Evolutionary conservation across 2,329 filamentous ascomycete species (phyloP).

Genomic region (Pseudogymnoascus sp.): DNA sequence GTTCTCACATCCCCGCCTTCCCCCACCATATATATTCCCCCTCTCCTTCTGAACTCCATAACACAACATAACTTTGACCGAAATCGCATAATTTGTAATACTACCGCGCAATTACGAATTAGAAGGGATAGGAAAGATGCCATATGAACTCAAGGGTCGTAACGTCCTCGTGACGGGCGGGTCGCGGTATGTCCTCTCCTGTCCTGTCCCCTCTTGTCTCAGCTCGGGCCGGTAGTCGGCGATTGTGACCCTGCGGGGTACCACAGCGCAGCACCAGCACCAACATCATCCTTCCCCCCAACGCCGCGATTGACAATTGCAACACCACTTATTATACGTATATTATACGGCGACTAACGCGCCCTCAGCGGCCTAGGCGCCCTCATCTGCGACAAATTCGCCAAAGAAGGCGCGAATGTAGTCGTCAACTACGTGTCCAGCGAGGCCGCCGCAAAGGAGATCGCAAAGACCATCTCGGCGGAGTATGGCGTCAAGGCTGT

Average conservation of each 20-base stretch:
- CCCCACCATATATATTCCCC: not conserved
- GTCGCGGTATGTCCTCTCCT: slow-evolving; percentile 43
- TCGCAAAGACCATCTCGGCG: slow-evolving; percentile 42
- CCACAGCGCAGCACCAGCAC: no score
- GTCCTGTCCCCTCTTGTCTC: not conserved
- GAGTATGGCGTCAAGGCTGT: slow-evolving; percentile 46
- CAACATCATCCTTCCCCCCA: not conserved
- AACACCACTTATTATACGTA: not conserved
- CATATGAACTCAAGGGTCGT: slow-evolving; percentile 52
- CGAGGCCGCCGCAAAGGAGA: slow-evolving; percentile 45
- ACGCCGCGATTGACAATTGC: not conserved
- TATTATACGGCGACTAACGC: not conserved
- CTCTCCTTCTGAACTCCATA: no score
- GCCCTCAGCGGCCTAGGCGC: slow-evolving; percentile 53
- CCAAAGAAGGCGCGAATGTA: slow-evolving; percentile 53
- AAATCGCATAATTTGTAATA: no score
- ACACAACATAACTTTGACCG: no score
- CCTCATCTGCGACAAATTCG: slow-evolving; percentile 52
- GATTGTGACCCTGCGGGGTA: not conserved
- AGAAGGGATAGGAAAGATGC: slow-evolving; percentile 38
- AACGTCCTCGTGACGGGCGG: slow-evolving; percentile 60
- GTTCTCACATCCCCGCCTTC: not conserved
- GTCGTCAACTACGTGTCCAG: slow-evolving; percentile 58
- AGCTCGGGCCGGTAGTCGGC: not conserved
- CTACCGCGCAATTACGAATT: no score